Percentiles rank a stretch among this genome's conserved stretches.
Conservation (phyloP, 176 grass and related monocot genomes). For the Oryza longistaminata region DNA sequence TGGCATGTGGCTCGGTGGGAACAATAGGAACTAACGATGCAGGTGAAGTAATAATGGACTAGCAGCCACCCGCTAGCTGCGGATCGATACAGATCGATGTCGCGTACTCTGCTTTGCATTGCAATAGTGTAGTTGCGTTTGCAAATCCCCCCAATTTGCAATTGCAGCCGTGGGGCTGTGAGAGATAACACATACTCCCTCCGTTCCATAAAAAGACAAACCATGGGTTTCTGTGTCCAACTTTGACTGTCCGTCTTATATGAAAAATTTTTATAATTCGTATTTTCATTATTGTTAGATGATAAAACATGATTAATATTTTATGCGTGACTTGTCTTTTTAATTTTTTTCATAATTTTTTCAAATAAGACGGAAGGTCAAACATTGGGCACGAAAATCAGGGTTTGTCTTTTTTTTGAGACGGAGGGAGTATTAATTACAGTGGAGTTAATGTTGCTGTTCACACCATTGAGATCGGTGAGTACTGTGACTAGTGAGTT, state of each 20-base stretch:
- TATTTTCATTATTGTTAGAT: no score
- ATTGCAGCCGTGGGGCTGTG: background rate
- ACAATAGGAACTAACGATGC: conserved; percentile 25
- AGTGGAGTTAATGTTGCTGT: background rate
- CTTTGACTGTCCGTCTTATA: no score
- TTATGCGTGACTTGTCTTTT: no score
- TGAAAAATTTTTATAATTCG: no score
- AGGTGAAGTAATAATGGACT: conserved; percentile 19
- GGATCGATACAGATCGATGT: background rate
- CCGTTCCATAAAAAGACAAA: no score
- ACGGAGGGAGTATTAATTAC: no score
- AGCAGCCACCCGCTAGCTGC: background rate
- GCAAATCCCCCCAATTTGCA: background rate
- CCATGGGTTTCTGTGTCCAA: no score
- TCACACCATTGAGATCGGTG: background rate
- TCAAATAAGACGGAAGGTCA: no score
- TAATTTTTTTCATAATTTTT: no score
- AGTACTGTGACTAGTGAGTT: background rate
- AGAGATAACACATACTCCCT: background rate
- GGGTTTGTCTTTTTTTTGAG: no score
- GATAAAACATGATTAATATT: no score
- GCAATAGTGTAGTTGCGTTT: background rate
- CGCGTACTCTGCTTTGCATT: background rate
- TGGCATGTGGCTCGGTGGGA: conserved; percentile 24
- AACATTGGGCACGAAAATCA: no score